These are phyloP conservation scores for Thalassiosira exigua DNA, from an alignment of 352 stramenopile genomes.

Conservation along the genomic window DNA sequence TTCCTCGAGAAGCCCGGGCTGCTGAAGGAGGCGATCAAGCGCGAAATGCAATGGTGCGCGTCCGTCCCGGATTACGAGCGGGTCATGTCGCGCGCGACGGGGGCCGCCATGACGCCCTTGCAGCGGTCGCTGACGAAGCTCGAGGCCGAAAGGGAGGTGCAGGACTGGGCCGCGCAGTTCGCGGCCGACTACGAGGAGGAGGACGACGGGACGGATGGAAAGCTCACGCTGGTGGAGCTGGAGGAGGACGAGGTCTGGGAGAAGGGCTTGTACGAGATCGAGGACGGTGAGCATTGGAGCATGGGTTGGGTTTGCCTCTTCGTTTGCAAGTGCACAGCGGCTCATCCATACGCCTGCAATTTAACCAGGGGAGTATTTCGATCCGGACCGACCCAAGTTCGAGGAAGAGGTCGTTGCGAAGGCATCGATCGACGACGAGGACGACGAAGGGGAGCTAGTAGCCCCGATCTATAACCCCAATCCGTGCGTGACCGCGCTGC, in stretches of 20 bases:
- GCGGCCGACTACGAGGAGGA: conserved; percentile 58
- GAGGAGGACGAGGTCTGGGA: conserved; percentile 58
- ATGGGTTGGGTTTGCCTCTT: too few relatives aligned
- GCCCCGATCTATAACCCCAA: conserved; percentile 39
- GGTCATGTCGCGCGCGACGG: conserved; percentile 43
- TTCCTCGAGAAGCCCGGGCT: conserved; percentile 85
- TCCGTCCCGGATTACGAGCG: conserved; percentile 69
- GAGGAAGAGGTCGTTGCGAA: conserved; percentile 14
- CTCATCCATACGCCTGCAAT: too few relatives aligned
- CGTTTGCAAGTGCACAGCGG: too few relatives aligned
- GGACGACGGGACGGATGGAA: conserved; percentile 81
- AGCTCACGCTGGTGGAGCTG: conserved; percentile 57
- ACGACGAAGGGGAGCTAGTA: conserved; percentile 31
- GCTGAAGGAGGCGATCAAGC: conserved; percentile 79
- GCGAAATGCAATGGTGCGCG: conserved; percentile 71
- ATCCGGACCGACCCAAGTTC: conserved; percentile 62
- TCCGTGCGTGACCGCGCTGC: conserved; percentile 63
- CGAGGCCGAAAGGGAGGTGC: conserved; percentile 73
- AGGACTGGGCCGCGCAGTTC: conserved; percentile 80
- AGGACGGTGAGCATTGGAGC: too few relatives aligned
- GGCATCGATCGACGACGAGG: conserved; percentile 7
- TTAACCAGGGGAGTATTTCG: conserved; percentile 67
- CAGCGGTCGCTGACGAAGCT: conserved; percentile 81
- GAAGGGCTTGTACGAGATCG: conserved; percentile 58
- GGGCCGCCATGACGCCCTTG: conserved; percentile 63